Evolutionary conservation across 192 early-diverging fungal species (phyloP).

Genomic region (Coemansia erecta): DNA sequence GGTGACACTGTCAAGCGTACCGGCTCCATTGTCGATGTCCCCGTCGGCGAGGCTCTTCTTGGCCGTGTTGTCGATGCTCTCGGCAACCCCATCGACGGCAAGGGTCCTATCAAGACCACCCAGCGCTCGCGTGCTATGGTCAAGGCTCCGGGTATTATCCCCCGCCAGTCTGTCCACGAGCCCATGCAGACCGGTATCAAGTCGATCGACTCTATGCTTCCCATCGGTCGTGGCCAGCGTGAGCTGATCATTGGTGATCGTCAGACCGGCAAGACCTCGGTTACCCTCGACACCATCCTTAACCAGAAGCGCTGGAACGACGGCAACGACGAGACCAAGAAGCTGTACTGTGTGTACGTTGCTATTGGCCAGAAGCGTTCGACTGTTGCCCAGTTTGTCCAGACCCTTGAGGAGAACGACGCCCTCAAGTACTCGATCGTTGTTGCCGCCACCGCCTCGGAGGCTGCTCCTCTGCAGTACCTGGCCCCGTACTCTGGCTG

Average conservation of each 20-base stretch:
- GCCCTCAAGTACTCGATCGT: slow-evolving; percentile 98
- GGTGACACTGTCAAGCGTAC: slow-evolving; percentile 99
- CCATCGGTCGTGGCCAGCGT: slow-evolving; percentile 99
- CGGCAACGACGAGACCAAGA: slow-evolving; percentile 92
- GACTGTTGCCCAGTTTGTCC: slow-evolving; percentile 98
- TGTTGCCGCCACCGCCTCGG: slow-evolving; percentile 98
- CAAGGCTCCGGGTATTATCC: slow-evolving; percentile 99
- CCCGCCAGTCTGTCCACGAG: slow-evolving; percentile 98
- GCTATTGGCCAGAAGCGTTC: slow-evolving; percentile 99
- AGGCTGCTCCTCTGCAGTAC: slow-evolving; percentile 98
- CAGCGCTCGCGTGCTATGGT: slow-evolving; percentile 93
- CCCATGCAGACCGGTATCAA: slow-evolving; percentile 99
- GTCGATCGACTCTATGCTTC: slow-evolving; percentile 99
- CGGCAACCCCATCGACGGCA: slow-evolving; percentile 99
- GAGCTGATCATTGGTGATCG: slow-evolving; percentile 99
- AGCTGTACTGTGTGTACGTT: slow-evolving; percentile 99
- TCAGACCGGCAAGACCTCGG: slow-evolving; percentile 99
- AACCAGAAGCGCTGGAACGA: slow-evolving; percentile 99
- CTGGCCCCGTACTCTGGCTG: slow-evolving; percentile 98
- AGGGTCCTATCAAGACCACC: slow-evolving; percentile 89
- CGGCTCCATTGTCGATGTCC: slow-evolving; percentile 97
- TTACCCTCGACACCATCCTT: slow-evolving; percentile 97
- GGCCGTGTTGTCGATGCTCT: slow-evolving; percentile 99
- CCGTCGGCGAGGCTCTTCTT: slow-evolving; percentile 90
- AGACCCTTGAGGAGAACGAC: slow-evolving; percentile 97